Percentiles rank a stretch among this genome's conserved stretches.
Conservation (phyloP, 441 rosid genomes). For the Arabidopsis lyrata region DNA sequence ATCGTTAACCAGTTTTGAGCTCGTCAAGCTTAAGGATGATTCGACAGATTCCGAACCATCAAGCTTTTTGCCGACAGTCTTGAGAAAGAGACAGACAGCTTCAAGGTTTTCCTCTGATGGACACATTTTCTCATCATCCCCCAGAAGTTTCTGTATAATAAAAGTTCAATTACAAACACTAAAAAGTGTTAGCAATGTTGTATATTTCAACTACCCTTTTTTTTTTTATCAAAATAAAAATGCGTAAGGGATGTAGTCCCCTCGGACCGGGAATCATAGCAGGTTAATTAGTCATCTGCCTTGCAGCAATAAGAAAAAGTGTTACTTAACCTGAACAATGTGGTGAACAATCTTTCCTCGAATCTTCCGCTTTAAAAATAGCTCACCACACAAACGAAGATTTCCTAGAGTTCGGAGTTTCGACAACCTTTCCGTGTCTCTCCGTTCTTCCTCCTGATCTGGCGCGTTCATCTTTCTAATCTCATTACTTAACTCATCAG, state of each 20-base stretch:
- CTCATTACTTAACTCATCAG: slow-evolving; percentile 59
- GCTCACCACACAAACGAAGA: slow-evolving; percentile 67
- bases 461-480: slow-evolving; percentile 59
- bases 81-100: slow-evolving; percentile 83
- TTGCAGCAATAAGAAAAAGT: too few relatives aligned
- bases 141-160: slow-evolving; percentile 68
- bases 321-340: slow-evolving; percentile 53
- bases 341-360: slow-evolving; percentile 64
- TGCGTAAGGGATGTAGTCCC: too few relatives aligned
- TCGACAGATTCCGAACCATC: slow-evolving; percentile 43
- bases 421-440: slow-evolving; percentile 57
- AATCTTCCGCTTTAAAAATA: slow-evolving; percentile 56
- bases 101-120: slow-evolving; percentile 95
- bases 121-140: slow-evolving; percentile 60
- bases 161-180: neutral
- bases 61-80: slow-evolving; percentile 79
- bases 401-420: slow-evolving; percentile 66
- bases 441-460: slow-evolving; percentile 56
- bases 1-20: slow-evolving; percentile 62
- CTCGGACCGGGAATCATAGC: too few relatives aligned
- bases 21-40: slow-evolving; percentile 39
- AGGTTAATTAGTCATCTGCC: too few relatives aligned
- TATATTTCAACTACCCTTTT: too few relatives aligned
- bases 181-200: too few relatives aligned
- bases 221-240: too few relatives aligned